Evolutionary conservation across 805 yeast species (phyloP), one percentile per base, ranked within the genome.

Genomic region (Schwanniomyces polymorphus): DNA sequence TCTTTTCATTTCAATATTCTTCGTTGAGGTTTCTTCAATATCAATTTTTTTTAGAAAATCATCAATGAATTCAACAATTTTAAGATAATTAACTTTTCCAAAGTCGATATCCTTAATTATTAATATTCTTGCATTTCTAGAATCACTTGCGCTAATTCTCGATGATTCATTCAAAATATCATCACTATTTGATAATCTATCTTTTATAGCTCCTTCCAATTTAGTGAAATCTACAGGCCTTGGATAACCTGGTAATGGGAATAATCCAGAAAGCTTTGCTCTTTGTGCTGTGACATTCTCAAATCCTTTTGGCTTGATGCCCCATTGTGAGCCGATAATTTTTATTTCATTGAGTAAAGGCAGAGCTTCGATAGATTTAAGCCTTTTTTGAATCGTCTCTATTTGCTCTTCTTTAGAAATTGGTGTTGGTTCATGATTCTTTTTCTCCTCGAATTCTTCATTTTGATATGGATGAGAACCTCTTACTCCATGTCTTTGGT

Each of bases 221-320:
- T 72, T 76, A 5, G 75, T 69, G 18, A 71, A 63, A 34, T 72
- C 63, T 43, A 72, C 74, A 7, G 75, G 76, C 50, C 76, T 56
- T 0, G 82, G 82, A 52, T 74, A 76, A 4, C 91, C 91, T 1
- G 94, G 92, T 14, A 80, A 70, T 2, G 91, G 89, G 57, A 89
- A 90, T 2, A 88, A 63, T 0, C 96, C 96, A 1, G 89, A 79
- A 14, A 86, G 67, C 57, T 89, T 90, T 5, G 94, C 96, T 49
- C 85, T 73, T 50, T 84, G 88, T 0, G 94, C 86, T 1, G 87
- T 78, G 1, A 86, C 82, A 6, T 79, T 78, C 57, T 88, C 94
- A 60, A 86, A 86, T 0, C 89, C 92, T 50, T 74, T 72, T 0
- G 96, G 91, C 28, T 76, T 74, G 21, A 79, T 68, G 43, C 88